Evolutionary conservation across 1,284 basidiomycete species (phyloP).

Genomic region (Melampsora larici-populina): DNA sequence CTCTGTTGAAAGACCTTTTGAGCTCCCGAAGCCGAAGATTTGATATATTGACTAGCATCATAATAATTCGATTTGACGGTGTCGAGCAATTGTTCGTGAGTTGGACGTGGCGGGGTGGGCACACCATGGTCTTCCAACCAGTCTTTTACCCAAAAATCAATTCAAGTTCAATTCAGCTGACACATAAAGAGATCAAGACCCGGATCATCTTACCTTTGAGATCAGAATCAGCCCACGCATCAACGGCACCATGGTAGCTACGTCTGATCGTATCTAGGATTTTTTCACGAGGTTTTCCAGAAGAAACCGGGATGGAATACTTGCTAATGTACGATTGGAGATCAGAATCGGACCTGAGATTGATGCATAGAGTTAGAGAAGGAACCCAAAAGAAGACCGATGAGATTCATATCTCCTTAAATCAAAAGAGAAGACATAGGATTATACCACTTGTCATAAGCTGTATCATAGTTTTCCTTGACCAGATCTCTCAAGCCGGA

Average conservation of each 20-base stretch:
- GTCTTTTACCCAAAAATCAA: not conserved
- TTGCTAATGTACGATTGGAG: conserved; percentile 44
- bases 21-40: conserved; percentile 64
- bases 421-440: not conserved
- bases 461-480: conserved; percentile 47
- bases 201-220: conserved; percentile 36
- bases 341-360: conserved; percentile 46
- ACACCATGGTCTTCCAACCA: conserved; percentile 44
- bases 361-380: not conserved
- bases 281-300: conserved; percentile 44
- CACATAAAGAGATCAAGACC: not conserved
- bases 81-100: conserved; percentile 47
- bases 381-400: not conserved
- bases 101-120: conserved; percentile 24
- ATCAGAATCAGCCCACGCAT: conserved; percentile 46
- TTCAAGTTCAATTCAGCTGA: not conserved
- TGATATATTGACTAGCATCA: conserved; percentile 60
- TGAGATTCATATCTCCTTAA: not conserved
- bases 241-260: conserved; percentile 46
- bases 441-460: conserved; percentile 45
- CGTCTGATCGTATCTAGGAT: conserved; percentile 46
- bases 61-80: conserved; percentile 68
- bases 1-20: conserved; percentile 65
- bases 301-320: conserved; percentile 44
- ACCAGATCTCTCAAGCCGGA: conserved; percentile 50